Conservation (phyloP, 306 rosid species). For the Fragaria ananassa region DNA sequence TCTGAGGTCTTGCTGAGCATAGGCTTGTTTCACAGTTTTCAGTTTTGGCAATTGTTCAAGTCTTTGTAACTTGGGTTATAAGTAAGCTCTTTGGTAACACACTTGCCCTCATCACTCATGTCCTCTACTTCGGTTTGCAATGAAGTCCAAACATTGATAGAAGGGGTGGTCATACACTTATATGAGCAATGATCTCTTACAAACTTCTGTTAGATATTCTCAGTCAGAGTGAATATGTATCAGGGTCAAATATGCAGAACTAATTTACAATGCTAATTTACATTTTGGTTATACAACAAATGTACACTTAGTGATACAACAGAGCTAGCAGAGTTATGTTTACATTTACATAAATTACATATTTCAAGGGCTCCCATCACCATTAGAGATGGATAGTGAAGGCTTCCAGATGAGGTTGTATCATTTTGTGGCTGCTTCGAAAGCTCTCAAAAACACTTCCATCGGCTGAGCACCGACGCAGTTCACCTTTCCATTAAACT, state of each 20-base stretch:
- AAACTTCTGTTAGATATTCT: not conserved
- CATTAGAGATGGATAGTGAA: not conserved
- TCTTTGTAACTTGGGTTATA: not conserved
- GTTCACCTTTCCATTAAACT: conserved; percentile 63
- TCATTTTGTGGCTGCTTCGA: conserved; percentile 47
- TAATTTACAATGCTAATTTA: not conserved
- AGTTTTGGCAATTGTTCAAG: not conserved
- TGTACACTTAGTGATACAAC: not conserved
- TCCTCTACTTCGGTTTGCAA: not conserved
- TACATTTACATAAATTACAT: not conserved
- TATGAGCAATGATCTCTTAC: not conserved
- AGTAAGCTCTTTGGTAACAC: not conserved
- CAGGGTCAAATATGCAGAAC: not conserved
- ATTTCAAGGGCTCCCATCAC: not conserved
- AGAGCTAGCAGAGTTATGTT: not conserved
- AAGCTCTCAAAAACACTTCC: conserved; percentile 69
- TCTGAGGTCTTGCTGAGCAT: not conserved
- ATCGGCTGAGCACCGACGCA: conserved; percentile 68
- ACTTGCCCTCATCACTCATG: not conserved
- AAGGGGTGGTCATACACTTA: not conserved
- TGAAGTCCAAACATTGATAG: not conserved
- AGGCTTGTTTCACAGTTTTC: not conserved
- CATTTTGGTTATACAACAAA: not conserved
- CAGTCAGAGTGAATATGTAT: not conserved
- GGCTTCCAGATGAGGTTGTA: not conserved